Base-by-base conservation (phyloP, 768 basidiomycete genomes). In the Agrocybe praecox region DNA sequence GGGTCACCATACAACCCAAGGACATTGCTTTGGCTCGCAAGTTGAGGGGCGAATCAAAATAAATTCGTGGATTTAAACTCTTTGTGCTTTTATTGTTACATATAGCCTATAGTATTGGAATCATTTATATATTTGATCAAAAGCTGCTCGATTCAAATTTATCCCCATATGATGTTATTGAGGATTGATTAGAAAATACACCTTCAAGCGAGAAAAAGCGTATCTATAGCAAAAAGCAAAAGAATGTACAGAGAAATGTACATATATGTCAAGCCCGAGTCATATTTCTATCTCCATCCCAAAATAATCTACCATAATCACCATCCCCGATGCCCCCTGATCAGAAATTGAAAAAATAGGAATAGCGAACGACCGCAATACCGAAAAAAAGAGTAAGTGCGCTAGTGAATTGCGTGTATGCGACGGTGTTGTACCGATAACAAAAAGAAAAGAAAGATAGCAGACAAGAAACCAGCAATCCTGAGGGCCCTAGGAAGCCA, bases 401-500 rank as follows among this genome's bases (percentile, higher is more conserved):
- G 23, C 40, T 19, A 40, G 42, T 54, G 40, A 29, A 34, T 26
- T 22, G 32, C 29, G 29, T 8, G 47, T 33, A 46, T 46, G 24
- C 47, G 18, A 34, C 52, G 24, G 21, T 46, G 23, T 47, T 19
- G 52, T 18, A 48, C 49, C 22, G 43, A 58, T 23, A 58, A 26
- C n/a, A 59, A 46, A 15, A 52, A 44, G 11, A 53, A 42, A 48
- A 55, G 43, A 46, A 47, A 61, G 32, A 46, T 44, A 29, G 52
- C 15, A 40, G 55, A 10, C 12, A 52, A 18, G 42, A 52, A 21
- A 33, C 56, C 56, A 47, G 60, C 65, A 62, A 65, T 54, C 57
- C 56, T 63, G 62, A 59, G 54, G 62, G 58, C 55, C 47, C 45
- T 34, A 48, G 61, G 64, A n/a, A n/a, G n/a, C n/a, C n/a, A n/a